Evolutionary conservation across 805 yeast genomes (phyloP), one percentile per base, ranked within the genome.

Genomic region (Schwanniomyces vanrijiae): DNA sequence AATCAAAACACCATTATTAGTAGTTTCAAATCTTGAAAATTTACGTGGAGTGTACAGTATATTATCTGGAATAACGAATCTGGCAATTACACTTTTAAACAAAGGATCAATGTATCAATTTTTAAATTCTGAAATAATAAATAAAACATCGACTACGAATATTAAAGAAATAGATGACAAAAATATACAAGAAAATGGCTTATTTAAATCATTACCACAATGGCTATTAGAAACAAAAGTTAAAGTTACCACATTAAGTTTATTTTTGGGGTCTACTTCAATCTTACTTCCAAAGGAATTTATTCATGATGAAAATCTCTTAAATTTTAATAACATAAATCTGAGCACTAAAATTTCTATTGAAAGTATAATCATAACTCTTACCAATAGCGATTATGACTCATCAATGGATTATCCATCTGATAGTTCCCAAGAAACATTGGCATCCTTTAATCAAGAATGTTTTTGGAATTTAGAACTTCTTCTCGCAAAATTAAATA

Each of bases 221-320:
- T 73, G 76, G 76, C 44, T 73, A 11, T 48, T 65, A 2, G 64
- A 60, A 10, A 43, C 58, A 14, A 55, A 57, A 18, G 20, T 66
- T 19, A 44, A 43, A 6, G 24, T 63, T 13, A 42, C 47, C n/a
- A 45, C 51, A 4, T 33, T 58, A 20, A 51, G 51, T 8, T 34
- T 73, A 4, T 45, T 51, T 25, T 43, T 73, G 10, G 77, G 76
- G 0, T 69, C 77, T 2, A 54, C 75, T 18, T 71, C 76, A 6
- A 66, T 72, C 1, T 56, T 73, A 31, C 64, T 72, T 6, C 71
- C 67, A 19, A 40, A 49, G 13, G 58, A 60, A 5, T 42, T 51
- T 21, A 38, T 61, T 11, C 39, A 55, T 20, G 28, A 47, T 10
- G 59, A 49, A 8, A 49, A 49, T 22, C 51, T 51, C 40, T 46